Evolutionary conservation across 2,329 filamentous ascomycete genomes (phyloP).

Genomic region (Chaetomiaceae sp.): DNA sequence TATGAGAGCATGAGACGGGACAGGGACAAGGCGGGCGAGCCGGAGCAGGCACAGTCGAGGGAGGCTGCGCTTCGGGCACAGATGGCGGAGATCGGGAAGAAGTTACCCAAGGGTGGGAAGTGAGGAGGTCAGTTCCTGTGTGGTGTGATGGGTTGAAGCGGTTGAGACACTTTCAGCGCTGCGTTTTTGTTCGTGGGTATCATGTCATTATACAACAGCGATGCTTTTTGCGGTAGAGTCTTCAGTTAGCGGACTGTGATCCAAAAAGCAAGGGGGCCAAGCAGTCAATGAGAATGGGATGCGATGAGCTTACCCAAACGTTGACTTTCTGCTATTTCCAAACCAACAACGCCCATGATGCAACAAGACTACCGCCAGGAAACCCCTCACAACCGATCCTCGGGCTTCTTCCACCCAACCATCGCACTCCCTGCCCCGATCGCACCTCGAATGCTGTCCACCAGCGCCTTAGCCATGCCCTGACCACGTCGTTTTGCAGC

Average conservation of each 20-base stretch:
- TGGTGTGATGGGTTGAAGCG: background rate
- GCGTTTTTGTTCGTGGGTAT: background rate
- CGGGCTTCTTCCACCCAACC: slow-evolving; percentile 39
- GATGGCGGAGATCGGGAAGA: background rate
- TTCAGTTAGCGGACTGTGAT: background rate
- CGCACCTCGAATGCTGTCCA: slow-evolving; percentile 52
- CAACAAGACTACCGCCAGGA: background rate
- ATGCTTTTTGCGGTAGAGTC: background rate
- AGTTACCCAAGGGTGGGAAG: background rate
- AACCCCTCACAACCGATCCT: slow-evolving; percentile 21
- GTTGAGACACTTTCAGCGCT: background rate
- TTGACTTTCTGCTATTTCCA: background rate
- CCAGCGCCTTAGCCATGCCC: slow-evolving; percentile 62
- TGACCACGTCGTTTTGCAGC: slow-evolving; percentile 48
- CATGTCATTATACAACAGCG: background rate
- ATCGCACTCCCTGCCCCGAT: slow-evolving; percentile 45
- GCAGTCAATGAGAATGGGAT: too few relatives aligned
- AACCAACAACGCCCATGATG: background rate
- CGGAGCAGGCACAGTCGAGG: background rate
- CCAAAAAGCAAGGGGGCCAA: too few relatives aligned
- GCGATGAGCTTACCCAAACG: background rate
- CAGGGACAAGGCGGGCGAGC: background rate
- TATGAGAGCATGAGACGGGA: background rate
- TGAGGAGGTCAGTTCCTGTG: background rate
- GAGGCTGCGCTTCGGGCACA: background rate